A percentile compares a stretch with the other conserved stretches of the same genome.
Evolutionary conservation across 805 yeast genomes (phyloP).

Genomic region (Nadsonia fulvescens): DNA sequence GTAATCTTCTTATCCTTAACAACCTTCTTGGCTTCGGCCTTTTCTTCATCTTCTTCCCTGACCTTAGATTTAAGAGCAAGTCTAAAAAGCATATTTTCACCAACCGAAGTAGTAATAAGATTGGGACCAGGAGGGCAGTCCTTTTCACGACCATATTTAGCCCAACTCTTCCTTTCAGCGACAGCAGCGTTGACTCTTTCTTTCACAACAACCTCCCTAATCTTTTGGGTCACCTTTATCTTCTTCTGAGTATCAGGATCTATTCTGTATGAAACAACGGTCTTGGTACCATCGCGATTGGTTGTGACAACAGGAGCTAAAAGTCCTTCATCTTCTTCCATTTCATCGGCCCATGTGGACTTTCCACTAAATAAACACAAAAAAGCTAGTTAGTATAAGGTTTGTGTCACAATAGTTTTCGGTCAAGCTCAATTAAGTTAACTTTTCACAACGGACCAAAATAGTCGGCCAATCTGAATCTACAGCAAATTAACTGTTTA

Average conservation of each 20-base stretch:
- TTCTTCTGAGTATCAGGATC: slow-evolving; percentile 64
- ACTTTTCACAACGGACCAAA: too few relatives aligned
- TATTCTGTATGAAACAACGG: slow-evolving; percentile 54
- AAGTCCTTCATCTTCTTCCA: slow-evolving; percentile 36
- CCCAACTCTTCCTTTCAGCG: slow-evolving; percentile 80
- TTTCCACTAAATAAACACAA: too few relatives aligned
- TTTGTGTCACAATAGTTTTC: too few relatives aligned
- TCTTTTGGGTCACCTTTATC: slow-evolving; percentile 72
- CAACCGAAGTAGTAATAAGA: slow-evolving; percentile 70
- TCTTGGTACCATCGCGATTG: slow-evolving; percentile 79
- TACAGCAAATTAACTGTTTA: too few relatives aligned
- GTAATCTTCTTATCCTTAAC: slow-evolving; percentile 30
- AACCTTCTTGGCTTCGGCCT: slow-evolving; percentile 37
- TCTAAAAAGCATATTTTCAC: slow-evolving; percentile 63
- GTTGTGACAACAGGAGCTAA: slow-evolving; percentile 56
- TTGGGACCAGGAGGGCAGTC: slow-evolving; percentile 71
- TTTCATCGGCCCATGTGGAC: slow-evolving; percentile 47
- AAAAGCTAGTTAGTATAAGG: too few relatives aligned
- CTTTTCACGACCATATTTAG: slow-evolving; percentile 69
- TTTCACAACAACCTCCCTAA: slow-evolving; percentile 56
- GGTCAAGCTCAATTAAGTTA: too few relatives aligned
- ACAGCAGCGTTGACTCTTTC: slow-evolving; percentile 72
- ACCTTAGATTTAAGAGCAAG: slow-evolving; percentile 29
- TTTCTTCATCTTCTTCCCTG: slow-evolving; percentile 40
- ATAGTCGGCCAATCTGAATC: too few relatives aligned